Conservation (phyloP, 2,329 filamentous ascomycete genomes). For the Rhytidhysteron rufulum region DNA sequence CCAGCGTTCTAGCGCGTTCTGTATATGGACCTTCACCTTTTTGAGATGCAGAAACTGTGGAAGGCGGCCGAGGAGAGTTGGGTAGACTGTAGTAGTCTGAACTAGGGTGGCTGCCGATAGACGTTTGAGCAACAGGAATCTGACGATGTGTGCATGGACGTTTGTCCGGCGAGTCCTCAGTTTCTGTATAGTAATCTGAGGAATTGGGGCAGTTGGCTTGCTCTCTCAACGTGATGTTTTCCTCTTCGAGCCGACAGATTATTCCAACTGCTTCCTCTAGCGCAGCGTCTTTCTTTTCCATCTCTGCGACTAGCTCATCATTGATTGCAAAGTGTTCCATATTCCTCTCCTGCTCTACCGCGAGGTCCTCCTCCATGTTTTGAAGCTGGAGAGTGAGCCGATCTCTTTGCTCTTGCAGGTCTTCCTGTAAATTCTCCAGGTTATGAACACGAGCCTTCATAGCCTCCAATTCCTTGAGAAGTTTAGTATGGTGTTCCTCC, state of each 20-base stretch:
- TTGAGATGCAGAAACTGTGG: background rate
- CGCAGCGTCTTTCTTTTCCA: constrained; percentile 22
- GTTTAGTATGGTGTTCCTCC: constrained; percentile 26
- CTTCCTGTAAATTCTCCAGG: constrained; percentile 21
- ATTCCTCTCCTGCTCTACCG: constrained; percentile 13
- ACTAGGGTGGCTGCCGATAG: constrained; percentile 28
- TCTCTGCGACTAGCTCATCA: constrained; percentile 20
- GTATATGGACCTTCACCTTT: background rate
- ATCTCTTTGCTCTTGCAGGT: constrained; percentile 23
- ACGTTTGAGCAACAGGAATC: constrained; percentile 32
- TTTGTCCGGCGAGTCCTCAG: constrained; percentile 10
- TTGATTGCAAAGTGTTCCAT: constrained; percentile 7
- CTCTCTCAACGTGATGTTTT: constrained; percentile 18
- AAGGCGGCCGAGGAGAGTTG: constrained; percentile 22
- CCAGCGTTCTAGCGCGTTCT: background rate
- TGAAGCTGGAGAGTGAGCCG: constrained; percentile 17
- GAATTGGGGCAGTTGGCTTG: constrained; percentile 20
- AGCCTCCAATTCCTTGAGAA: constrained; percentile 22
- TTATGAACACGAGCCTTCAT: constrained; percentile 21
- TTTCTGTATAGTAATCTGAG: constrained; percentile 8
- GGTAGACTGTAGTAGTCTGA: constrained; percentile 37
- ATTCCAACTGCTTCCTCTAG: constrained; percentile 31
- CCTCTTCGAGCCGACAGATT: constrained; percentile 25
- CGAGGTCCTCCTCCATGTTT: constrained; percentile 13
- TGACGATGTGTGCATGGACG: constrained; percentile 25